These are phyloP conservation scores for Pseudocercospora fuligena DNA, from an alignment of 2,329 filamentous ascomycete species.

Conservation along the genomic window DNA sequence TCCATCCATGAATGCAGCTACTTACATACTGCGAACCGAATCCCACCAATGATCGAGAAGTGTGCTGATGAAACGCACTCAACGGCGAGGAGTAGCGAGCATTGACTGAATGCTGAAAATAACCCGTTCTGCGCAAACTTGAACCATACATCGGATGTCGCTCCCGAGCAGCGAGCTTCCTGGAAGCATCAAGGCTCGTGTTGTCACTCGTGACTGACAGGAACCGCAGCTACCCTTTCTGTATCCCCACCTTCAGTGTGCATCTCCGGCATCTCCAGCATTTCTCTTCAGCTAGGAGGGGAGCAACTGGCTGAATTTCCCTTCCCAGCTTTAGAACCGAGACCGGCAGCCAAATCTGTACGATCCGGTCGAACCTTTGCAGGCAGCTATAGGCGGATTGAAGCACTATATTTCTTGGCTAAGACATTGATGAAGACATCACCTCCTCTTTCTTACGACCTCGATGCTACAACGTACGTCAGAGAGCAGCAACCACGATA, in stretches of 20 bases:
- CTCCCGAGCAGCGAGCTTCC: neutral
- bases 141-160: neutral
- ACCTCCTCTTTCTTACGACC: neutral
- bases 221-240: too few relatives aligned
- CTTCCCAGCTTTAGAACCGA: neutral
- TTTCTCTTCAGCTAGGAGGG: neutral
- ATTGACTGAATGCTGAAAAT: neutral
- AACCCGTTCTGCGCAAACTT: neutral
- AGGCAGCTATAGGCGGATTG: neutral
- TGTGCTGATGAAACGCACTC: neutral
- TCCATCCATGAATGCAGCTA: neutral
- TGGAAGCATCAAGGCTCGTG: too few relatives aligned
- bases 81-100: neutral
- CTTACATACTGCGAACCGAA: neutral
- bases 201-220: too few relatives aligned
- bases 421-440: neutral
- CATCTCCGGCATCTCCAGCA: slow-evolving; percentile 1
- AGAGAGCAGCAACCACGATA: neutral
- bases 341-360: neutral
- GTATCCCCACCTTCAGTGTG: neutral
- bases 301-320: neutral
- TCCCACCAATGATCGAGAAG: neutral
- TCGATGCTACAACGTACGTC: neutral
- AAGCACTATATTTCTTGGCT: neutral
- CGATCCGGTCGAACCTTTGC: neutral